Conservation (phyloP, 306 rosid species). For the Glycine latifolia region DNA sequence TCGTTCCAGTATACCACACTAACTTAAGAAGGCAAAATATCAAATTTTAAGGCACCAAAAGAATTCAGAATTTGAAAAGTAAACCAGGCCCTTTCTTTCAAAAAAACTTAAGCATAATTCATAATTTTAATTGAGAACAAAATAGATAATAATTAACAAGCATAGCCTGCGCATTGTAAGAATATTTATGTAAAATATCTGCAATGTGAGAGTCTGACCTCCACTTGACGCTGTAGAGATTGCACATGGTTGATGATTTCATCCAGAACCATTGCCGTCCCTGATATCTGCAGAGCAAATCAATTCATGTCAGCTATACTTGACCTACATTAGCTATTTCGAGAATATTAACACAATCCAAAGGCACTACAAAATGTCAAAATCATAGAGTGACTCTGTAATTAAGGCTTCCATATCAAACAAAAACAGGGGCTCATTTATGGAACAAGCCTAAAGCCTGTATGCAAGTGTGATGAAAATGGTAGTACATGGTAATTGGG, state of each 20-base stretch:
- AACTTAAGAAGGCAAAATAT: constrained; percentile 31
- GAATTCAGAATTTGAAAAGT: constrained; percentile 7
- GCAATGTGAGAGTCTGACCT: constrained; percentile 69
- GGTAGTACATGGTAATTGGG: constrained; percentile 15
- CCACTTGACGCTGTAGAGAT: constrained; percentile 91
- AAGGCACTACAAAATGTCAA: neutral
- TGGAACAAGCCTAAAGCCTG: constrained; percentile 23
- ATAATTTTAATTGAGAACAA: constrained; percentile 14
- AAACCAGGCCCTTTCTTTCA: constrained; percentile 37
- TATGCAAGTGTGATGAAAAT: constrained; percentile 26
- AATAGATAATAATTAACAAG: constrained; percentile 32
- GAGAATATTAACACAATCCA: constrained; percentile 33
- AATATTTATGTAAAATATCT: constrained; percentile 27
- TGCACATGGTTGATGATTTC: constrained; percentile 96
- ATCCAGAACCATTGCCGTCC: constrained; percentile 92
- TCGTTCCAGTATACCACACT: constrained; percentile 14
- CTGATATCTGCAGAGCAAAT: constrained; percentile 75
- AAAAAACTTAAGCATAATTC: constrained; percentile 25
- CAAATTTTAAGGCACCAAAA: constrained; percentile 1
- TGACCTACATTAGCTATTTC: constrained; percentile 35
- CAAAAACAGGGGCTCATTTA: constrained; percentile 29
- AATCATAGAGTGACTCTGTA: neutral
- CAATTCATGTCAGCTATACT: constrained; percentile 39
- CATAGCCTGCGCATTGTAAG: constrained; percentile 43
- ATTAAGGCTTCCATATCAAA: constrained; percentile 29